Base-by-base conservation (phyloP, 306 rosid genomes). In the Sphenostylis stenocarpa region DNA sequence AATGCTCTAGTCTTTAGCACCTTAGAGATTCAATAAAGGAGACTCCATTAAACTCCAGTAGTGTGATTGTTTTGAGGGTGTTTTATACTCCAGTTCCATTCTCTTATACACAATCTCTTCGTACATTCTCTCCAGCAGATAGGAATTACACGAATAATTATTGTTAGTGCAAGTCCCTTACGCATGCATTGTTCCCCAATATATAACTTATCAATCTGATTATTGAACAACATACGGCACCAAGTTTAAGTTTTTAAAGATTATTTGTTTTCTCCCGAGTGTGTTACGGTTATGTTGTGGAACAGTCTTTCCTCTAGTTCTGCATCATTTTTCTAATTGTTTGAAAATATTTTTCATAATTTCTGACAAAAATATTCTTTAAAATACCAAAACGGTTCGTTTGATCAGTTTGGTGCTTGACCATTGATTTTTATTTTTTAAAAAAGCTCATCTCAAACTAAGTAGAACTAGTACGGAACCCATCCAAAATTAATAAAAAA, bases 1-100 rank as follows among this genome's bases (percentile, higher is more conserved):
- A n/a, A 5, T 67, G 58, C 75, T 51, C 31, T 69, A 68, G 41
- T 38, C 76, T 53, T 14, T 77, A 57, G 62, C 70, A 44, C 49
- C 52, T 67, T 20, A 31, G 33, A 70, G 29, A 36, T 29, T 47
- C 24, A 33, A 70, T 26, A 26, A 67, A 31, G 62, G 15, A 34
- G 53, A 63, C 53, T 48, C 57, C 9, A n/a, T 26, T 12, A 63
- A 60, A 47, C 74, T 65, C 24, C 0, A 63, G 53, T 49, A 21
- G 10, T 20, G 23, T 7, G 38, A 26, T 17, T 73, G 78, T 61
- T 64, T 60, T 51, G 47, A 43, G 80, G 67, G 72, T 16, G 28
- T 73, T 55, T 61, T 4, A 9, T 68, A 69, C 38, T 43, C 15
- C 16, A 31, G 24, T n/a, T n/a, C n/a, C n/a, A n/a, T n/a, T n/a